Conservation (phyloP, 1,284 basidiomycete species). For the Microbotryum saponariae region DNA sequence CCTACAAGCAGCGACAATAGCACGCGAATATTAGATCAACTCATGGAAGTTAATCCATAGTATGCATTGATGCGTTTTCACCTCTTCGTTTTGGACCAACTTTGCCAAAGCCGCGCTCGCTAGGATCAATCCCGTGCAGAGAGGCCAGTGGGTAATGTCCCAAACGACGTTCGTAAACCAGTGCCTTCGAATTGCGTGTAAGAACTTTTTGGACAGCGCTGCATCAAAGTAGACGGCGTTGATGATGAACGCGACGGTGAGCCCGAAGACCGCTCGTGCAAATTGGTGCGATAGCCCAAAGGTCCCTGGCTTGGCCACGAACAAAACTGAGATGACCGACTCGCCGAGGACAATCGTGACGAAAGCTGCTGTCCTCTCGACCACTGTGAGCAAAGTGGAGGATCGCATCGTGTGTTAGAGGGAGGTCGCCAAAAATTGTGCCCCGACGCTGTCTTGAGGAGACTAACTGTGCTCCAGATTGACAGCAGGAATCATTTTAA, state of each 20-base stretch:
- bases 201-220: conserved; percentile 3
- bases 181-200: conserved; percentile 4
- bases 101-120: neutral
- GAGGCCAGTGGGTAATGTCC: conserved; percentile 2
- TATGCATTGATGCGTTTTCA: no score
- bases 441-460: no score
- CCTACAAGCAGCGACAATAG: no score
- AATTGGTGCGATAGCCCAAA: neutral
- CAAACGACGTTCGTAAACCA: conserved; percentile 3
- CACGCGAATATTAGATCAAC: no score
- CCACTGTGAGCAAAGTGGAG: neutral
- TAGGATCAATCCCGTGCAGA: conserved; percentile 2
- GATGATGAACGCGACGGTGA: neutral
- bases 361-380: conserved; percentile 3
- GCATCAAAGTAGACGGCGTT: conserved; percentile 2
- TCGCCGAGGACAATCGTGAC: conserved; percentile 3
- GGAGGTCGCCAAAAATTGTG: no score
- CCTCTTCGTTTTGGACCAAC: neutral
- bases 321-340: neutral
- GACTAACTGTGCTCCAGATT: conserved; percentile 1
- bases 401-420: no score
- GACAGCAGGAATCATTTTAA: neutral
- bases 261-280: neutral
- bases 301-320: conserved; percentile 1
- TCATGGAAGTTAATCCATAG: no score